phyloP scores from a whole-genome alignment of 352 stramenopile genomes.

The Peronospora farinosa region DNA sequence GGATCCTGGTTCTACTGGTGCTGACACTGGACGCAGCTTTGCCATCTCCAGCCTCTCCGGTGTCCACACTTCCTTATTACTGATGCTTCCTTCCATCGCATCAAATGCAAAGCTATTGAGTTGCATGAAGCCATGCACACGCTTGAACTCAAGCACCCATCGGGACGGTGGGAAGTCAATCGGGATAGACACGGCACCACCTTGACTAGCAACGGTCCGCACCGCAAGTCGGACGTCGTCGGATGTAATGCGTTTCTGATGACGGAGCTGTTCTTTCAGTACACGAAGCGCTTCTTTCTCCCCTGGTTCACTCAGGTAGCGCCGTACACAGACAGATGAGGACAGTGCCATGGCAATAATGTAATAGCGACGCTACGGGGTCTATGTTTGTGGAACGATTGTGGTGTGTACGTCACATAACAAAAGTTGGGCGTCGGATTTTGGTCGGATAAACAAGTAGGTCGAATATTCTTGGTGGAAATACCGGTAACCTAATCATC shows the following conservation, averaged over 20 bases:
- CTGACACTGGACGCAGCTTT: background rate
- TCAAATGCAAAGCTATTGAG: constrained; percentile 24
- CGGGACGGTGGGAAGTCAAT: constrained; percentile 40
- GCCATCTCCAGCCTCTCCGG: constrained; percentile 14
- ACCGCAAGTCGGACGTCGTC: constrained; percentile 49
- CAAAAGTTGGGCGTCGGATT: background rate
- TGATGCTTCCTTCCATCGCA: background rate
- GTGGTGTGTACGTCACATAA: background rate
- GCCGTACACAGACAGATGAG: constrained; percentile 6
- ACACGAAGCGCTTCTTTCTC: constrained; percentile 21
- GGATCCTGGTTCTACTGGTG: background rate
- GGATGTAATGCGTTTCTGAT: constrained; percentile 38
- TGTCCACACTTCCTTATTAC: constrained; percentile 6
- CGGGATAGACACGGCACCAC: constrained; percentile 26
- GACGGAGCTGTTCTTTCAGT: constrained; percentile 37
- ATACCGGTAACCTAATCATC: background rate
- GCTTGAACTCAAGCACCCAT: constrained; percentile 51
- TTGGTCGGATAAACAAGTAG: background rate
- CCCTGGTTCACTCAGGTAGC: background rate
- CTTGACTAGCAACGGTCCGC: constrained; percentile 37
- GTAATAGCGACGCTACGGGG: background rate
- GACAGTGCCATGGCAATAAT: background rate
- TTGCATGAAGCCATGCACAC: constrained; percentile 38
- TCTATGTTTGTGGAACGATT: background rate
- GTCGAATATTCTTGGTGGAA: background rate